phyloP scores from a whole-genome alignment of 805 yeast species.

The Gaillardinia entomophila region DNA sequence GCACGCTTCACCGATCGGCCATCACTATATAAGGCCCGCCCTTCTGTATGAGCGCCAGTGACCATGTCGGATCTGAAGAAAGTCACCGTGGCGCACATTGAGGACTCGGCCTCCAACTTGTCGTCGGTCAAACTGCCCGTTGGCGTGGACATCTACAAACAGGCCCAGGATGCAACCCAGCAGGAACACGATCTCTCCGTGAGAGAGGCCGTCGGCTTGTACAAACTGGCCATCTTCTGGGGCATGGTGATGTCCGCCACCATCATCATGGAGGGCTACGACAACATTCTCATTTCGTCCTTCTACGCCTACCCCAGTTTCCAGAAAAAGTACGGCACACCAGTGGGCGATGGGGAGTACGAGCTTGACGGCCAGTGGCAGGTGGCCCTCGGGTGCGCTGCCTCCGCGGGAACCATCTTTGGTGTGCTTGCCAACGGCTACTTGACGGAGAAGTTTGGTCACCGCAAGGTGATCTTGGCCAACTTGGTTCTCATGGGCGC shows the following conservation, averaged over 20 bases:
- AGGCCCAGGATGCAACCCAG: constrained; percentile 14
- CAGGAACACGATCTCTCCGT: constrained; percentile 14
- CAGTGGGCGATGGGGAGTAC: constrained; percentile 1
- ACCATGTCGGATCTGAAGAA: neutral
- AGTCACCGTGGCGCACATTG: constrained; percentile 1
- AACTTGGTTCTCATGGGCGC: constrained; percentile 21
- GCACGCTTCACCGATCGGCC: too few species aligned
- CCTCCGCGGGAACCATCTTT: constrained; percentile 22
- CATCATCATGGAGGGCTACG: constrained; percentile 8
- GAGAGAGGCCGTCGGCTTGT: constrained; percentile 5
- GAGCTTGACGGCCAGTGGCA: constrained; percentile 5
- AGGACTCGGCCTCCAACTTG: neutral
- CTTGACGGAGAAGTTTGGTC: constrained; percentile 30
- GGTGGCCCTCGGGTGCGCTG: constrained; percentile 5
- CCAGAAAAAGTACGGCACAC: constrained; percentile 4
- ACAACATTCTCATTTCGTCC: constrained; percentile 6
- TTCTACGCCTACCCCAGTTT: constrained; percentile 7
- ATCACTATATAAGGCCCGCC: too few species aligned
- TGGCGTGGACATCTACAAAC: constrained; percentile 6
- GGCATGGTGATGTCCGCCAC: constrained; percentile 5
- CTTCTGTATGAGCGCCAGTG: too few species aligned
- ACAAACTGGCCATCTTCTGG: constrained; percentile 8
- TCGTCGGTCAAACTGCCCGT: neutral
- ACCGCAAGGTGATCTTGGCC: constrained; percentile 26
- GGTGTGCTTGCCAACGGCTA: constrained; percentile 21